phyloP scores from a whole-genome alignment of 192 early-diverging fungal species.

The Dissophora globulifera region DNA sequence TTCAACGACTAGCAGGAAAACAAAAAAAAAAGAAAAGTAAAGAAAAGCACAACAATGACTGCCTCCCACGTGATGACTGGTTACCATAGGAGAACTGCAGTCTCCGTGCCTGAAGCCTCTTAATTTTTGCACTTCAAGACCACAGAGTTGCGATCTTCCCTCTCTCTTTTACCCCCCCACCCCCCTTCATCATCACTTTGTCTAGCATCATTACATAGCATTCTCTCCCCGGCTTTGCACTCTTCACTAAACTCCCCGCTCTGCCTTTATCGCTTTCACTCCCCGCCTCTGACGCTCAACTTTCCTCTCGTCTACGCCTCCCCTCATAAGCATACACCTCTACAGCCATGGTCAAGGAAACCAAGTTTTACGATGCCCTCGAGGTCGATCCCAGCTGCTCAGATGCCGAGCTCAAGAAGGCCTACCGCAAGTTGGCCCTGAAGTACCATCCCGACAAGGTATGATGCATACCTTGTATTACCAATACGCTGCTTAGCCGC shows the following conservation, averaged over 20 bases:
- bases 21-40: constrained; percentile 12
- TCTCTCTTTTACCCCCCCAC: too few species aligned
- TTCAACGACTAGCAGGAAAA: neutral
- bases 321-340: neutral
- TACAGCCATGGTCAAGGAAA: constrained; percentile 70
- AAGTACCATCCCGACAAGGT: constrained; percentile 91
- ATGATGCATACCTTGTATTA: too few species aligned
- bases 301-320: too few species aligned
- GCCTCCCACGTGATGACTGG: constrained; percentile 15
- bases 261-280: neutral
- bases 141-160: neutral
- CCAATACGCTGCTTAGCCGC: too few species aligned
- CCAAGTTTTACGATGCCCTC: constrained; percentile 92
- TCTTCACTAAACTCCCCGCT: neutral
- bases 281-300: too few species aligned
- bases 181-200: constrained; percentile 7
- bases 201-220: constrained; percentile 1
- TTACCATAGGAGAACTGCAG: neutral
- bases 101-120: constrained; percentile 1
- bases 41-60: constrained; percentile 14
- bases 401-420: constrained; percentile 94
- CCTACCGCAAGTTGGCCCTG: constrained; percentile 96
- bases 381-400: constrained; percentile 80
- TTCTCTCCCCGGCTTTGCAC: neutral
- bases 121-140: neutral